Percentiles rank a stretch among this genome's conserved stretches.
Evolutionary conservation across 129 eudicot genomes (phyloP).

Genomic region (Cynara cardunculus): DNA sequence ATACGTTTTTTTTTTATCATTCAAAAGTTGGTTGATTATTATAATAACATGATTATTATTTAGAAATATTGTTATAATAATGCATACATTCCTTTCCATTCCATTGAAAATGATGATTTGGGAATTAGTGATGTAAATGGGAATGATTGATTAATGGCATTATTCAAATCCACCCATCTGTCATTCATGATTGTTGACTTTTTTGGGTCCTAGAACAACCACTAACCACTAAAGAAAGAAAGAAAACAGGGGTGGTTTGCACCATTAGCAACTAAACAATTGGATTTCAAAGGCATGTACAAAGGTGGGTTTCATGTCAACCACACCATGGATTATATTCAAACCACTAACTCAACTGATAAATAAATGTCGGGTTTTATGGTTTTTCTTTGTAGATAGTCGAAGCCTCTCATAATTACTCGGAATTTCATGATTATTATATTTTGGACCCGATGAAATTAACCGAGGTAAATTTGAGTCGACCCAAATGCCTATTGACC

Average conservation of each 20-base stretch:
- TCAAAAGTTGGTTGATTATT: background rate
- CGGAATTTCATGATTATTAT: too few relatives aligned
- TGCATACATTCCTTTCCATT: background rate
- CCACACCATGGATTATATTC: background rate
- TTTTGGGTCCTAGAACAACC: background rate
- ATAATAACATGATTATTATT: background rate
- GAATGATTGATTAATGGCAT: slow-evolving; percentile 11
- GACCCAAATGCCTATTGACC: too few relatives aligned
- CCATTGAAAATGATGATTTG: background rate
- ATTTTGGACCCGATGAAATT: background rate
- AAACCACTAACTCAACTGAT: background rate
- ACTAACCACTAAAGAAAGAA: background rate
- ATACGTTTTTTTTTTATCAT: background rate
- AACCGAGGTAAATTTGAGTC: background rate
- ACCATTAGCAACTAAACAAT: slow-evolving; percentile 3
- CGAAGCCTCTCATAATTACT: too few relatives aligned
- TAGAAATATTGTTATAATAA: background rate
- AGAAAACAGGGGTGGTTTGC: slow-evolving; percentile 20
- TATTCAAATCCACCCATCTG: slow-evolving; percentile 18
- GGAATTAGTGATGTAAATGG: slow-evolving; percentile 21
- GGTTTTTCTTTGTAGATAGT: too few relatives aligned
- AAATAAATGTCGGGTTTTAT: background rate
- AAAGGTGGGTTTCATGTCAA: slow-evolving; percentile 21
- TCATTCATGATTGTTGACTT: slow-evolving; percentile 23
- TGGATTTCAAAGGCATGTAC: slow-evolving; percentile 12